Evolutionary conservation across 139 green algal genomes (phyloP), one percentile per base, ranked within the genome.

Genomic region (Chlorella sp.): DNA sequence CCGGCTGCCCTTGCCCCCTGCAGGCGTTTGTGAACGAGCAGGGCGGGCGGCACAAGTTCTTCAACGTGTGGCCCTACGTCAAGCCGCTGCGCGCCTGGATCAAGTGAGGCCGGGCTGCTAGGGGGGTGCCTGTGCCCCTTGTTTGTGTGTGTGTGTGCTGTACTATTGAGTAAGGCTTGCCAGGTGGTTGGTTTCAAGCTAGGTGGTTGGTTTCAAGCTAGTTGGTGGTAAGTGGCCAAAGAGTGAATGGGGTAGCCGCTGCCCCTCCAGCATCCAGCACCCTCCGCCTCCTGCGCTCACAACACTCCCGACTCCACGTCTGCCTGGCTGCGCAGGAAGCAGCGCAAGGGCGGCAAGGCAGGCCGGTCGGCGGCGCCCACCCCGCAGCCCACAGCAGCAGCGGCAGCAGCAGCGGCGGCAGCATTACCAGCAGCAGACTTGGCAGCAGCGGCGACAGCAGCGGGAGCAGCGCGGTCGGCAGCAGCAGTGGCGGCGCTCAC

Each of bases 31-130:
- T 94, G 34, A 94, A 89, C 51, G 83, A 86, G 5, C 90, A 92
- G 32, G 95, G 95, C 62, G 83, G 78, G 41, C 89, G 89, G 64
- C 93, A 96, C 88, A 91, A 89, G 65, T 98, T 98, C 87, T 97
- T 93, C 84, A 94, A 92, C 82, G 95, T 97, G 40, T 95, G 91
- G 89, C 90, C 87, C 9, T 95, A 92, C 76, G 75, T 95, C 19
- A 92, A 91, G 86, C 85, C 89, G 67, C 80, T 95, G 58, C 82
- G 82, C 26, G 76, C 69, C 60, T 95, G 92, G 92, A 93, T 95
- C 44, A 83, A 83, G 77, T 83, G 77, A 60, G 77, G 13, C 16
- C 24, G 51, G 24, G 9, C 8, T n/a, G n/a, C n/a, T n/a, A n/a
- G 0, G 36, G 8, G 65, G 34, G n/a, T 65, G 56, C 22, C 11